Evolutionary conservation across 345 rosid genomes (phyloP).

Genomic region (Pistacia atlantica): DNA sequence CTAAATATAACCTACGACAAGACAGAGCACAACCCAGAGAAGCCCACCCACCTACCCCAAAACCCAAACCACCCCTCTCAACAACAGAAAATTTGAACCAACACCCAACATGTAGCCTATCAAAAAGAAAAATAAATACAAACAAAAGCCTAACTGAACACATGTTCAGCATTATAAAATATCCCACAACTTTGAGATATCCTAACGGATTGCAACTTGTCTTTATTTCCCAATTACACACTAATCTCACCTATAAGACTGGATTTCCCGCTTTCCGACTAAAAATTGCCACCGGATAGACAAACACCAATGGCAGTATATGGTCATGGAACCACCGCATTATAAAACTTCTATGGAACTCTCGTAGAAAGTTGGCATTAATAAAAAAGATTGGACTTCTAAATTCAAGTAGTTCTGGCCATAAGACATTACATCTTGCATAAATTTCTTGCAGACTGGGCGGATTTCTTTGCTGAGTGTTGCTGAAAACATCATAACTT

Average conservation of each 20-base stretch:
- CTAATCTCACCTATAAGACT: slow-evolving; percentile 18
- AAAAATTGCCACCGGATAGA: slow-evolving; percentile 18
- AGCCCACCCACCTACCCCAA: background rate
- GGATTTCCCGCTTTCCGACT: slow-evolving; percentile 16
- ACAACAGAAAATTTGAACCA: slow-evolving; percentile 3
- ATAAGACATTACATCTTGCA: slow-evolving; percentile 98
- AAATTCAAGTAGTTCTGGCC: slow-evolving; percentile 64
- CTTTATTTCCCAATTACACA: background rate
- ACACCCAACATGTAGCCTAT: background rate
- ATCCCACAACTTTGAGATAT: slow-evolving; percentile 5
- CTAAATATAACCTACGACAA: slow-evolving; percentile 22
- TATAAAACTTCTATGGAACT: slow-evolving; percentile 23
- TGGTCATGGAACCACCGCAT: slow-evolving; percentile 24
- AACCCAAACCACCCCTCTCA: slow-evolving; percentile 10
- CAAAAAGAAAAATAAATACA: background rate
- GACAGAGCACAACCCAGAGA: slow-evolving; percentile 10
- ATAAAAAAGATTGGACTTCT: slow-evolving; percentile 43
- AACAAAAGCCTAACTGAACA: slow-evolving; percentile 2
- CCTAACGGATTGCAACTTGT: background rate
- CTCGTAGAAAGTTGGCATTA: slow-evolving; percentile 44
- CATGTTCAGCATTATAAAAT: background rate
- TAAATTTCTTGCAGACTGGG: slow-evolving; percentile 98
- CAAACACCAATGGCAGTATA: slow-evolving; percentile 18
- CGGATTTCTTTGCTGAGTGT: slow-evolving; percentile 99
- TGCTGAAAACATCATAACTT: slow-evolving; percentile 99